Evolutionary conservation across 352 stramenopile genomes (phyloP).

Genomic region (Plasmopara halstedii): DNA sequence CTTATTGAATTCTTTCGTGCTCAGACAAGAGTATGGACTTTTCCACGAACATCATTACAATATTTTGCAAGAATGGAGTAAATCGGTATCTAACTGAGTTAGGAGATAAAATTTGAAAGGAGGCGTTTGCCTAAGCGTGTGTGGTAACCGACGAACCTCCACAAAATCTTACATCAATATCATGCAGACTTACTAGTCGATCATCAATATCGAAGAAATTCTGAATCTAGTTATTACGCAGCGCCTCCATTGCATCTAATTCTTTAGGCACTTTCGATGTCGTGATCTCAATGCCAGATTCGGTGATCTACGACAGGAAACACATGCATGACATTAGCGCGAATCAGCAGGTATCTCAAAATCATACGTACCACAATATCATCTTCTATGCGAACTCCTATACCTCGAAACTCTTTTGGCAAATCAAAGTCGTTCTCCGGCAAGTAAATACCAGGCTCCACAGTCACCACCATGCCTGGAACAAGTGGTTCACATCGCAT

Average conservation of each 20-base stretch:
- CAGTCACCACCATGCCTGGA: constrained; percentile 75
- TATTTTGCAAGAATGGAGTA: constrained; percentile 42
- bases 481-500: constrained; percentile 45
- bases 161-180: not conserved
- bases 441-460: constrained; percentile 81
- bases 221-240: constrained; percentile 32
- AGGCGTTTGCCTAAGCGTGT: no score
- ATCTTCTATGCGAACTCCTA: constrained; percentile 83
- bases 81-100: constrained; percentile 16
- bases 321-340: constrained; percentile 1
- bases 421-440: constrained; percentile 59
- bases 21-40: constrained; percentile 35
- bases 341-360: no score
- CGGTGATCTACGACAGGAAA: constrained; percentile 43
- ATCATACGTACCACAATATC: constrained; percentile 75
- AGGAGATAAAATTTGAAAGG: no score
- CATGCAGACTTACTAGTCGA: not conserved
- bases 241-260: constrained; percentile 51
- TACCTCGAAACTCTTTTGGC: constrained; percentile 66
- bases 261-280: constrained; percentile 65
- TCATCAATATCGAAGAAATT: not conserved
- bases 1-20: constrained; percentile 1
- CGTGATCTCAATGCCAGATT: constrained; percentile 67
- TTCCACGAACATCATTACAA: constrained; percentile 43
- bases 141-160: no score